phyloP scores from a whole-genome alignment of 441 rosid genomes.

The Jatropha podagrica region DNA sequence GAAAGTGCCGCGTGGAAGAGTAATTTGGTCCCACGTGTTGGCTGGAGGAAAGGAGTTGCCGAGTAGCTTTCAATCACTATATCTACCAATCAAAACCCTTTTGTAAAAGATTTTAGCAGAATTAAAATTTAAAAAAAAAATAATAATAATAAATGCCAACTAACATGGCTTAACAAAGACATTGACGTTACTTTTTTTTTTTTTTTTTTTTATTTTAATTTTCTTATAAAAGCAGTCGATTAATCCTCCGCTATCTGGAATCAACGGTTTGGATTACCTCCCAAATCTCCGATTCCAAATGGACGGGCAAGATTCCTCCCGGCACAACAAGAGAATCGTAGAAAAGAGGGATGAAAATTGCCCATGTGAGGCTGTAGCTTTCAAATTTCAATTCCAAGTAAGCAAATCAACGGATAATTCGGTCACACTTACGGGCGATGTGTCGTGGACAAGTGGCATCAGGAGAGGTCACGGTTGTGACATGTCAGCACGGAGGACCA shows the following conservation, averaged over 20 bases:
- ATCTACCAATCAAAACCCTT: background rate
- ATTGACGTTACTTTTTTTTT: background rate
- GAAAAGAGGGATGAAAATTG: background rate
- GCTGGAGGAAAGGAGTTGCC: conserved; percentile 26
- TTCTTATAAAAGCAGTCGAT: background rate
- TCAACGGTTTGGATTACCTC: conserved; percentile 22
- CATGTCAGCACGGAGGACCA: conserved; percentile 16
- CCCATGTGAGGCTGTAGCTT: conserved; percentile 32
- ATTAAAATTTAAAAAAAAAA: background rate
- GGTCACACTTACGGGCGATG: conserved; percentile 22
- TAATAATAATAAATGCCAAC: background rate
- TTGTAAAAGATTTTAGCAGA: no score
- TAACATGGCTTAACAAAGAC: conserved; percentile 16
- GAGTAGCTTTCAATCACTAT: conserved; percentile 26
- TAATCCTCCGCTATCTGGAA: conserved; percentile 7
- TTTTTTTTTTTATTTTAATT: background rate
- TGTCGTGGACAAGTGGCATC: conserved; percentile 26
- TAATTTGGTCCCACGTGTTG: conserved; percentile 24
- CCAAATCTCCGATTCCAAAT: conserved; percentile 15
- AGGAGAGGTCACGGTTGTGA: background rate
- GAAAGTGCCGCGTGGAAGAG: conserved; percentile 27
- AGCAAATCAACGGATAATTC: conserved; percentile 25
- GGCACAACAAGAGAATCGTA: conserved; percentile 23
- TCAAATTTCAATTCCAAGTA: conserved; percentile 21
- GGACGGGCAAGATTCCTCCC: conserved; percentile 16